A percentile compares a stretch with the other conserved stretches of the same genome.
phyloP scores from a whole-genome alignment of 495 filamentous ascomycete genomes.

The Letharia lupina region DNA sequence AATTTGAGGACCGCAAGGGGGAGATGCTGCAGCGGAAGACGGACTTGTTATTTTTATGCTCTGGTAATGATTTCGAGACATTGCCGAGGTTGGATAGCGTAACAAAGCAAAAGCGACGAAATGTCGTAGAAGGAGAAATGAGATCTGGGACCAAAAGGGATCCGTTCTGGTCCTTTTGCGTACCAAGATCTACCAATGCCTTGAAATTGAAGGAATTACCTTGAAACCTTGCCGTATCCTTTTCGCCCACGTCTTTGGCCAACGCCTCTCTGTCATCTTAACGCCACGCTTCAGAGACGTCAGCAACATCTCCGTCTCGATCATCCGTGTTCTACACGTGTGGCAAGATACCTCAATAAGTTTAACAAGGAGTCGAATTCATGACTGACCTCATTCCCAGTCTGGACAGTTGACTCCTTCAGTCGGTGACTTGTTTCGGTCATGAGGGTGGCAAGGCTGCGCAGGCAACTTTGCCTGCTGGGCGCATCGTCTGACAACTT shows the following conservation, averaged over 20 bases:
- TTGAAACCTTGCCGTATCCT: background rate
- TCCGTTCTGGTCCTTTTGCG: background rate
- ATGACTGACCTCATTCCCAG: background rate
- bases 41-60: background rate
- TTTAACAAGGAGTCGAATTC: background rate
- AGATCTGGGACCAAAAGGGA: background rate
- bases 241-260: background rate
- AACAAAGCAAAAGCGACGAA: background rate
- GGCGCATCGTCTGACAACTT: background rate
- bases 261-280: background rate
- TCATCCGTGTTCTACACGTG: background rate
- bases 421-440: background rate
- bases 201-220: background rate
- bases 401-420: background rate
- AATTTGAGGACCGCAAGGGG: background rate
- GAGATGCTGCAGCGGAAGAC: background rate
- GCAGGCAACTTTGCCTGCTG: background rate
- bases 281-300: background rate
- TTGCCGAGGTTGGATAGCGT: background rate
- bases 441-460: background rate
- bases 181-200: background rate
- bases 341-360: background rate
- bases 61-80: background rate
- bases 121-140: background rate
- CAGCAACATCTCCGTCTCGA: background rate